These are phyloP conservation scores for Penicillium desertorum DNA, from an alignment of 495 filamentous ascomycete genomes.

Conservation along the genomic window DNA sequence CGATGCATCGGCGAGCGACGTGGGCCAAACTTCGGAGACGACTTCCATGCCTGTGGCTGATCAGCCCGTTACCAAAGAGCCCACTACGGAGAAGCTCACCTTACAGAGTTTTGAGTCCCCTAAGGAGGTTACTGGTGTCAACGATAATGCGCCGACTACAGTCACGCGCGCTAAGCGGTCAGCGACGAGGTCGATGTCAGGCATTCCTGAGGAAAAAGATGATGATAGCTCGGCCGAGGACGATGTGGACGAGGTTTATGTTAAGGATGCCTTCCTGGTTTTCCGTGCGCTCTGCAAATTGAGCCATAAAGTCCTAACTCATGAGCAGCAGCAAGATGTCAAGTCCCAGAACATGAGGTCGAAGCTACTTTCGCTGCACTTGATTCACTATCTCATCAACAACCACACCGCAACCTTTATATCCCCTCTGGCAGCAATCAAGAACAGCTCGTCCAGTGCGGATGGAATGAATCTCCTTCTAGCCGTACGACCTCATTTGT, in stretches of 20 bases:
- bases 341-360: constrained; percentile 95
- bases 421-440: constrained; percentile 85
- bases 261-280: constrained; percentile 94
- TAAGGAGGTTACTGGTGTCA: constrained; percentile 89
- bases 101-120: constrained; percentile 92
- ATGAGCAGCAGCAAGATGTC: constrained; percentile 89
- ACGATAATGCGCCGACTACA: constrained; percentile 88
- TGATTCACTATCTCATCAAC: constrained; percentile 90
- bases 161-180: constrained; percentile 75
- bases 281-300: constrained; percentile 98
- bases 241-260: constrained; percentile 93
- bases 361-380: constrained; percentile 90
- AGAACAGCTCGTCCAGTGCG: constrained; percentile 77
- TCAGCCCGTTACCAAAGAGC: constrained; percentile 59
- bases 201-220: constrained; percentile 46
- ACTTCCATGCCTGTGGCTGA: constrained; percentile 53
- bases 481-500: constrained; percentile 93
- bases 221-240: constrained; percentile 67
- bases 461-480: constrained; percentile 91
- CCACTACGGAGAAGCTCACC: constrained; percentile 72
- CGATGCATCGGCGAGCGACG: constrained; percentile 37
- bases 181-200: constrained; percentile 53
- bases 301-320: constrained; percentile 82
- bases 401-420: constrained; percentile 86
- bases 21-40: constrained; percentile 48